Base-by-base conservation (phyloP, 371 early-diverging fungal species). In the Vairimorpha necatrix region DNA sequence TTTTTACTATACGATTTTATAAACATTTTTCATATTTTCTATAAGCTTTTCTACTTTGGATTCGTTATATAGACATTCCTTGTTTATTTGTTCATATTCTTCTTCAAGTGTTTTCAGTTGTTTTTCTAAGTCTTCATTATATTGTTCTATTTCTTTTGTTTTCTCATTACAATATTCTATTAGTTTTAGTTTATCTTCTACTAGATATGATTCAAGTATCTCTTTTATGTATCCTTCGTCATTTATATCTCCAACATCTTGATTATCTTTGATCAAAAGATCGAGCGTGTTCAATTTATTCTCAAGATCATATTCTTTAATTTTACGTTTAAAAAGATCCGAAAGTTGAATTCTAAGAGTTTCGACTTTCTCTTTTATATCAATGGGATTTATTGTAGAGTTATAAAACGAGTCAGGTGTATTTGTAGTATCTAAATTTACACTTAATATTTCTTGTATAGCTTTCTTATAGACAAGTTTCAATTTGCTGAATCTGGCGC, bases 381-480 rank as follows among this genome's bases (percentile, higher is more conserved):
- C 46, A 13, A 1, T 22, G 28, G 3, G 9, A 42, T n/a, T 36
- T 28, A 46, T 38, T 42, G 65, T 38, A 9, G 74, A 26, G 54
- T 53, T 74, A 50, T 47, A 74, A 42, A 74, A 74, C 1, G 67
- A 67, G n/a, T 74, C 74, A 18, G 42, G 30, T 11, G 13, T n/a
- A 0, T 9, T 2, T 4, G 58, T 56, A 7, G 47, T 42, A 32
- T 53, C n/a, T 7, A 33, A 67, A 65, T 62, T 58, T 13, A 50
- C 38, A n/a, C 68, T 74, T 2, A 79, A 50, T 0, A 75, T 67
- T 32, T 75, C 71, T 33, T 75, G 72, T 33, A 79, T 71, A 6
- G 76, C 80, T 47, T 68, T 72, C 54, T 79, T 79, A 39, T 69
- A 79, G 16, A 75, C 65, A 16, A 71, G 47, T 63, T 75, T 79